These are phyloP conservation scores for Exserohilum turcica DNA, from an alignment of 2,329 filamentous ascomycete species.

Conservation along the genomic window DNA sequence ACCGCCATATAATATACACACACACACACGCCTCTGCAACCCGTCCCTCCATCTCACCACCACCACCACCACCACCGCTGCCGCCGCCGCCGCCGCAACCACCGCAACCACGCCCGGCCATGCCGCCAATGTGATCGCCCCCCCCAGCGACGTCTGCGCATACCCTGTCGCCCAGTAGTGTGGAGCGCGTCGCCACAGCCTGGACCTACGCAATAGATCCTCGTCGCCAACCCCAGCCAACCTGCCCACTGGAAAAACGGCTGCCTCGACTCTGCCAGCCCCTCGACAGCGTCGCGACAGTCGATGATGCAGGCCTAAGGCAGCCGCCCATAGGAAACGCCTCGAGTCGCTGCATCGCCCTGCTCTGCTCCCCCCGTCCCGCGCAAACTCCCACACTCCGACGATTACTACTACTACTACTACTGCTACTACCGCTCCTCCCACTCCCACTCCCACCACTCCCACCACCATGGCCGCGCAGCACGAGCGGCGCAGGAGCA, in stretches of 20 bases:
- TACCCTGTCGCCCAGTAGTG: not conserved
- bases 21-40: not conserved
- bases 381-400: too few relatives aligned
- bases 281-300: conserved; percentile 1
- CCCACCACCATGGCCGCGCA: conserved; percentile 26
- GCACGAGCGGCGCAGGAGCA: conserved; percentile 30
- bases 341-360: not conserved
- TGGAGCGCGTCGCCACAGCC: conserved; percentile 2
- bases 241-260: not conserved
- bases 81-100: too few relatives aligned
- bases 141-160: not conserved
- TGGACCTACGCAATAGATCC: conserved; percentile 21
- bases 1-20: not conserved
- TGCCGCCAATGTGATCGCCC: conserved; percentile 2
- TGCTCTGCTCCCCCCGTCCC: not conserved
- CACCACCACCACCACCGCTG: too few relatives aligned
- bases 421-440: conserved; percentile 2
- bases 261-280: not conserved
- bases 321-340: not conserved
- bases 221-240: not conserved
- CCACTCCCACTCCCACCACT: not conserved
- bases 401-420: not conserved
- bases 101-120: not conserved
- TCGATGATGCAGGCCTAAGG: conserved; percentile 11
- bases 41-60: too few relatives aligned